Conservation (phyloP, 495 filamentous ascomycete species). For the Parachaetomium inaequale region DNA sequence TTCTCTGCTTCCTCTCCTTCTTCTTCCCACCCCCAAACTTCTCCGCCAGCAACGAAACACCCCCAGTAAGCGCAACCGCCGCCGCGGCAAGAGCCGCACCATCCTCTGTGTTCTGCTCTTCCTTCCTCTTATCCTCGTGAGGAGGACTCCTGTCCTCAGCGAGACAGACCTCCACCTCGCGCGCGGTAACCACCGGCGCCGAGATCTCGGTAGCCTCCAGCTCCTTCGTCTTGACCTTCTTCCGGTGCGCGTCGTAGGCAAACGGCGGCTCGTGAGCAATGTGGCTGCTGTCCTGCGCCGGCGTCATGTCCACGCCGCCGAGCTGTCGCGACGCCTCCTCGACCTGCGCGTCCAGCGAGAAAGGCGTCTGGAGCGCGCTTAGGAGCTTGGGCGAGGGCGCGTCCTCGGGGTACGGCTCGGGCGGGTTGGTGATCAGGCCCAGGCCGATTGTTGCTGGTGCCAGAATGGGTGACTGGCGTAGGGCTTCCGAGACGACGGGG, state of each 20-base stretch:
- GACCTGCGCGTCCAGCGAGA: slow-evolving; percentile 22
- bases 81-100: slow-evolving; percentile 23
- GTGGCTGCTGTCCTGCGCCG: slow-evolving; percentile 37
- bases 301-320: slow-evolving; percentile 25
- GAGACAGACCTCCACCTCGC: neutral
- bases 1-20: neutral
- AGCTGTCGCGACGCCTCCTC: slow-evolving; percentile 6
- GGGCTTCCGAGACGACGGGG: slow-evolving; percentile 12
- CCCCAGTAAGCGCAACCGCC: slow-evolving; percentile 28
- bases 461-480: neutral
- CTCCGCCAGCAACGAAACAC: slow-evolving; percentile 25
- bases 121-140: neutral
- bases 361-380: slow-evolving; percentile 19
- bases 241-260: slow-evolving; percentile 35
- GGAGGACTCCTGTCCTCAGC: neutral
- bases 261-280: slow-evolving; percentile 40
- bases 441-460: slow-evolving; percentile 20
- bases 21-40: slow-evolving; percentile 29
- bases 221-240: slow-evolving; percentile 36
- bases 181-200: neutral
- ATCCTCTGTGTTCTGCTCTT: slow-evolving; percentile 13
- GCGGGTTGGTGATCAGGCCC: slow-evolving; percentile 29
- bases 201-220: slow-evolving; percentile 13
- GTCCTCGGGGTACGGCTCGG: slow-evolving; percentile 28
- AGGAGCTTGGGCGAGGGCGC: slow-evolving; percentile 30